phyloP scores from a whole-genome alignment of 2,329 filamentous ascomycete genomes.

The Talaromyces marneffei region DNA sequence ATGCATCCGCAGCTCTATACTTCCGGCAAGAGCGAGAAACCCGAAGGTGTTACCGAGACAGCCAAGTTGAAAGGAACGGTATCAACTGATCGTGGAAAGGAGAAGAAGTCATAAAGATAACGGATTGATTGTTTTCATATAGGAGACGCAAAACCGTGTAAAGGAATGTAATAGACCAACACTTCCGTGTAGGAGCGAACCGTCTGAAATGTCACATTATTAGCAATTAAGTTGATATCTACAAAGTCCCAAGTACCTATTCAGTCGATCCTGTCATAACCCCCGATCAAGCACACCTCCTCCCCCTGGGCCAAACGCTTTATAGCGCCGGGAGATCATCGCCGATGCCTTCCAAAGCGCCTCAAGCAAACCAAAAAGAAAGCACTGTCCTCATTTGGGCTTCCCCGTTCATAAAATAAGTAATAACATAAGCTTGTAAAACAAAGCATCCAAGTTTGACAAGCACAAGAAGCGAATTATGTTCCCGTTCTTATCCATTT shows the following conservation, averaged over 20 bases:
- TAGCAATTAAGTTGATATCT: neutral
- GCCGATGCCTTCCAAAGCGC: neutral
- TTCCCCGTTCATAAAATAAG: neutral
- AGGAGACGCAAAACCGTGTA: neutral
- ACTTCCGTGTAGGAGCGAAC: neutral
- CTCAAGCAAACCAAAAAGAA: neutral
- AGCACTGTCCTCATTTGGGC: neutral
- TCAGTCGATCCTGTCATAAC: neutral
- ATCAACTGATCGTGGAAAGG: constrained; percentile 27
- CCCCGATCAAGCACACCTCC: neutral
- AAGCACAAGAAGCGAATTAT: constrained; percentile 3
- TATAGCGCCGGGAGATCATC: neutral
- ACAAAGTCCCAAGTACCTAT: neutral
- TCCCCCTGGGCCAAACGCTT: neutral
- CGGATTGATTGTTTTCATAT: neutral
- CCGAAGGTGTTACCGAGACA: constrained; percentile 52
- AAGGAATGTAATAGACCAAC: neutral
- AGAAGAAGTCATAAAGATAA: neutral
- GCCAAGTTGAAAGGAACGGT: constrained; percentile 51
- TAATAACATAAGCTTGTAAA: neutral
- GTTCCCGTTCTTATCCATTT: neutral
- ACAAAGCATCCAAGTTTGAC: neutral
- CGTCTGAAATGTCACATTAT: neutral
- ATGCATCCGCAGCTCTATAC: constrained; percentile 44
- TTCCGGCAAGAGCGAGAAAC: constrained; percentile 50